A percentile compares a stretch with the other conserved stretches of the same genome.
Evolutionary conservation across 2,329 filamentous ascomycete species (phyloP).

Genomic region (Coniochaeta prunicola): DNA sequence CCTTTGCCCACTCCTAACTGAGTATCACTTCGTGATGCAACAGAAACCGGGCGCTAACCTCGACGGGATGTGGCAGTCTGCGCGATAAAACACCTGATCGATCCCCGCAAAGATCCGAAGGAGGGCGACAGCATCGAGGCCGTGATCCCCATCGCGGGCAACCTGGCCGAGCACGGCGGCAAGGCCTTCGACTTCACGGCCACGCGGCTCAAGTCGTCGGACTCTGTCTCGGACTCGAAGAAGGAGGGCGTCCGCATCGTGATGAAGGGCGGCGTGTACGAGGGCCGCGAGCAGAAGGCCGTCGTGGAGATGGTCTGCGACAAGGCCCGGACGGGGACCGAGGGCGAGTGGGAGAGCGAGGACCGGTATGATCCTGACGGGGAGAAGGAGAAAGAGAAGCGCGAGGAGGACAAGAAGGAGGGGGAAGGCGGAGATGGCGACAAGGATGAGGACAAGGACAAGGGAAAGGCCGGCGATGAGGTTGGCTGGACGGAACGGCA

Average conservation of each 20-base stretch:
- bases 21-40: neutral
- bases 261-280: conserved; percentile 53
- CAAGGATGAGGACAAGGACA: conserved; percentile 26
- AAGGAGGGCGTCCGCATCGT: conserved; percentile 67
- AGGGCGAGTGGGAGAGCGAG: conserved; percentile 55
- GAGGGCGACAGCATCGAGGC: conserved; percentile 41
- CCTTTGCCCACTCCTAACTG: neutral
- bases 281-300: conserved; percentile 58
- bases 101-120: conserved; percentile 29
- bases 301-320: conserved; percentile 85
- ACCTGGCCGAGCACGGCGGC: conserved; percentile 53
- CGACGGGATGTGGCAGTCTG: too few species aligned
- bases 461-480: conserved; percentile 22
- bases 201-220: conserved; percentile 57
- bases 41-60: too few species aligned
- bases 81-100: conserved; percentile 57
- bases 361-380: conserved; percentile 40
- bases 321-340: conserved; percentile 60
- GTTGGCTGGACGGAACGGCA: conserved; percentile 38
- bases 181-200: conserved; percentile 56
- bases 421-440: conserved; percentile 20
- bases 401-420: conserved; percentile 16
- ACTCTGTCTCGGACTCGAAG: conserved; percentile 55
- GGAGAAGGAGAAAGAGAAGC: conserved; percentile 8
- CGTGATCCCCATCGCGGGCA: conserved; percentile 69